Conservation (phyloP, 2,329 filamentous ascomycete genomes). For the Cladosporium sp. region DNA sequence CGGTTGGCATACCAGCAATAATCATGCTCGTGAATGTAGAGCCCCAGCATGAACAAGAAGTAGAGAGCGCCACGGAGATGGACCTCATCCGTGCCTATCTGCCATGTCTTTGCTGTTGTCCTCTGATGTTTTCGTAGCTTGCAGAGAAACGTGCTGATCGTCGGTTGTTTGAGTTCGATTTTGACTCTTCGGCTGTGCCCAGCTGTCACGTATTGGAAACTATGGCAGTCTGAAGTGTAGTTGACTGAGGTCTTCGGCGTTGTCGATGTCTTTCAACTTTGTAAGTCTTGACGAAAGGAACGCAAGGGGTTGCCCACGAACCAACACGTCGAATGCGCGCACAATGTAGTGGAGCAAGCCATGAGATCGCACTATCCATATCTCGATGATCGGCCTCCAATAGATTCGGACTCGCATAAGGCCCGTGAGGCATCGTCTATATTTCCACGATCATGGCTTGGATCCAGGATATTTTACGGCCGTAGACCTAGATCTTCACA, state of each 20-base stretch:
- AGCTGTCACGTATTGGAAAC: neutral
- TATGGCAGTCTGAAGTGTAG: neutral
- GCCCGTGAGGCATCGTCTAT: neutral
- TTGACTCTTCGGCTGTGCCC: no score
- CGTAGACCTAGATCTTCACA: neutral
- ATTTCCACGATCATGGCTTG: neutral
- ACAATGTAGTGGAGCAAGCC: neutral
- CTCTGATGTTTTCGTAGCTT: neutral
- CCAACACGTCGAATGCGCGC: neutral
- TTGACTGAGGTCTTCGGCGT: neutral
- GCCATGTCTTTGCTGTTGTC: neutral
- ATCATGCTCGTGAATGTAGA: slow-evolving; percentile 78
- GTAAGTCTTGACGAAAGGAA: neutral
- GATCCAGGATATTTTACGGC: neutral
- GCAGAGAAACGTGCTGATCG: neutral
- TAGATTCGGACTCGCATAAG: neutral
- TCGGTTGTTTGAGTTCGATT: neutral
- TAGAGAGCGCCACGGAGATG: slow-evolving; percentile 72
- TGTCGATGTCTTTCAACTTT: neutral
- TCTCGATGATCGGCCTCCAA: neutral
- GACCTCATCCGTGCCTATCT: slow-evolving; percentile 53
- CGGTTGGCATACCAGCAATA: slow-evolving; percentile 72
- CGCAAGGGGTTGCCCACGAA: neutral
- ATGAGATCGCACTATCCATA: neutral
- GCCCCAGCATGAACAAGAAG: slow-evolving; percentile 69